Evolutionary conservation across 1,284 basidiomycete genomes (phyloP), one percentile per base, ranked within the genome.

Genomic region (Bjerkandera adusta): DNA sequence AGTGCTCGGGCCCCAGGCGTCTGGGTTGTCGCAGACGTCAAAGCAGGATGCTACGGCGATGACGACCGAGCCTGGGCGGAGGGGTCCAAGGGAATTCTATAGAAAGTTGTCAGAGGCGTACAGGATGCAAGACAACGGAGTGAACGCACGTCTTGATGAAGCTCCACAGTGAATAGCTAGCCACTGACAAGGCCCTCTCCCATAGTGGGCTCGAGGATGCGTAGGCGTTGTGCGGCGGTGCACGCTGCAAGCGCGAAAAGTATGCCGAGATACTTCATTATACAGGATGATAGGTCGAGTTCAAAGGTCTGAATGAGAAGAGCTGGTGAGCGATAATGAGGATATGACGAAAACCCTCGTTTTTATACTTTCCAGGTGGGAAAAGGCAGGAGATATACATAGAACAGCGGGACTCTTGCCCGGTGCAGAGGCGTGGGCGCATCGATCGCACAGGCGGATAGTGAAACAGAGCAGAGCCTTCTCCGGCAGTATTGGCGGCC

Each of bases 41-140:
- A 29, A 50, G 48, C 57, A 57, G 1, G 48, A 3, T 3, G 41
- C 36, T 18, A 57, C 40, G 29, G 50, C 55, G 26, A 58, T 47
- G 30, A 49, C 34, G 39, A 54, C 43, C 7, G 48, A 51, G 7
- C 52, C 47, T 26, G 57, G 55, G 6, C 40, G 38, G 33, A 48
- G 29, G 13, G 47, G 43, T 33, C 40, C 26, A 3, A 37, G 32
- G 4, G 47, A 36, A 34, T 43, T 36, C 34, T 43, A n/a, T 16
- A 26, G 7, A 22, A 8, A 21, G 20, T 32, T 22, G 26, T 30
- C 6, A 20, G 18, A 25, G 34, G 12, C n/a, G 40, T 25, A 25
- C 3, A 36, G 20, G 15, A 7, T 13, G 16, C 24, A 13, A 10
- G 10, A n/a, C 5, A 32, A 20, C 15, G 11, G 37, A 21, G 4